Evolutionary conservation across 225 moss, liverwort and hornwort genomes (phyloP).

Genomic region (Polytrichum formosum): DNA sequence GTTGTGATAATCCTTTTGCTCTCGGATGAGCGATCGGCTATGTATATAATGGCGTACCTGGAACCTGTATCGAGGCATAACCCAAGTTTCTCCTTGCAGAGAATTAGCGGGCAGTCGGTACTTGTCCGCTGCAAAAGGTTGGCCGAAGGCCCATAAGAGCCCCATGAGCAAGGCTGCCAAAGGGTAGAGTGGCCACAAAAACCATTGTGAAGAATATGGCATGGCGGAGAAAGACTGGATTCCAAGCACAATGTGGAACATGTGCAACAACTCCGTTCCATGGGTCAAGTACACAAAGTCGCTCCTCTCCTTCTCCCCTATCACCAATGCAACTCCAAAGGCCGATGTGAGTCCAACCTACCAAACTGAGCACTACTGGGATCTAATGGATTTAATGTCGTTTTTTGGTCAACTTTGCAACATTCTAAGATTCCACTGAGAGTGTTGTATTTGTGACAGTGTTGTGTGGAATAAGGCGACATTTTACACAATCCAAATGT

Average conservation of each 20-base stretch:
- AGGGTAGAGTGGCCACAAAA: constrained; percentile 79
- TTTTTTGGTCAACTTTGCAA: too few species aligned
- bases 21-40: too few species aligned
- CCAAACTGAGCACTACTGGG: too few species aligned
- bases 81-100: constrained; percentile 57
- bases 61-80: constrained; percentile 76
- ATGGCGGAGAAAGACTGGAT: constrained; percentile 72
- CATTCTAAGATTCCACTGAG: too few species aligned
- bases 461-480: too few species aligned
- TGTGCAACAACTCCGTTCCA: constrained; percentile 63
- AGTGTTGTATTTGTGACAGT: too few species aligned
- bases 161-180: constrained; percentile 47
- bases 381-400: too few species aligned
- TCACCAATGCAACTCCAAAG: not conserved
- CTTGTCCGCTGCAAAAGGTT: constrained; percentile 48
- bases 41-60: constrained; percentile 38
- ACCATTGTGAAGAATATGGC: constrained; percentile 60
- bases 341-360: not conserved
- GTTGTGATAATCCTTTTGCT: too few species aligned
- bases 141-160: constrained; percentile 60
- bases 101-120: constrained; percentile 32
- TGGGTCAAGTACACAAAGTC: constrained; percentile 79
- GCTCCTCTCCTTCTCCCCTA: constrained; percentile 42
- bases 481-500: too few species aligned
- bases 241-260: constrained; percentile 65